Conservation (phyloP, 2,329 filamentous ascomycete species). For the Xylariaceae sp. region DNA sequence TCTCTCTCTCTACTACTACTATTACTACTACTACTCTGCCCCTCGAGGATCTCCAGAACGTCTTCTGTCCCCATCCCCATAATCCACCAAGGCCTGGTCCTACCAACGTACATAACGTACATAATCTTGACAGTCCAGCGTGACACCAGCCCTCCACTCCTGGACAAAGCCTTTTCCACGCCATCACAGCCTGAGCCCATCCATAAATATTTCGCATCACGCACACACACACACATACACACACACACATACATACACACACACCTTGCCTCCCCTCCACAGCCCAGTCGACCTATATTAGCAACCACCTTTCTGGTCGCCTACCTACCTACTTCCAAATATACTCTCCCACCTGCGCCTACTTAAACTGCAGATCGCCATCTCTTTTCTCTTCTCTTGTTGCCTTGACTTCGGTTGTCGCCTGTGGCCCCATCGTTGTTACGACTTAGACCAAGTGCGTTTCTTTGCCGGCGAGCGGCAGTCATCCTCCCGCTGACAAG, state of each 20-base stretch:
- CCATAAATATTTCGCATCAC: background rate
- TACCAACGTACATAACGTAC: slow-evolving; percentile 4
- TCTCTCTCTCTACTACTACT: no score
- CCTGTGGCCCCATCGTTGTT: slow-evolving; percentile 4
- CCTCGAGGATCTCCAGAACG: background rate
- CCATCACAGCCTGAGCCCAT: background rate
- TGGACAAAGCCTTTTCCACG: background rate
- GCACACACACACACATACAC: no score
- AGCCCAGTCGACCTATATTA: slow-evolving; percentile 11
- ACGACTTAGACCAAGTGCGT: background rate
- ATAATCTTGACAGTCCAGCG: background rate
- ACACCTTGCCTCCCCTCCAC: slow-evolving; percentile 7
- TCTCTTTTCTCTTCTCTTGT: slow-evolving; percentile 9
- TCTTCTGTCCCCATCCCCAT: background rate
- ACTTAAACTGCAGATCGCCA: slow-evolving; percentile 14
- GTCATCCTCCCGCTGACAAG: background rate
- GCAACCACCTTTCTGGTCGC: slow-evolving; percentile 3
- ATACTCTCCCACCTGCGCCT: slow-evolving; percentile 9
- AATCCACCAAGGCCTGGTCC: background rate
- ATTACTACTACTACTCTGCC: no score
- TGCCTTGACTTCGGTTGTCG: slow-evolving; percentile 3
- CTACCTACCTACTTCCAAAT: slow-evolving; percentile 13
- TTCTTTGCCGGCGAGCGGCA: background rate
- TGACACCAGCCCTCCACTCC: slow-evolving; percentile 11
- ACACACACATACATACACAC: background rate